Evolutionary conservation across 169 alveolate species (phyloP).

Genomic region (Babesia bovis): DNA sequence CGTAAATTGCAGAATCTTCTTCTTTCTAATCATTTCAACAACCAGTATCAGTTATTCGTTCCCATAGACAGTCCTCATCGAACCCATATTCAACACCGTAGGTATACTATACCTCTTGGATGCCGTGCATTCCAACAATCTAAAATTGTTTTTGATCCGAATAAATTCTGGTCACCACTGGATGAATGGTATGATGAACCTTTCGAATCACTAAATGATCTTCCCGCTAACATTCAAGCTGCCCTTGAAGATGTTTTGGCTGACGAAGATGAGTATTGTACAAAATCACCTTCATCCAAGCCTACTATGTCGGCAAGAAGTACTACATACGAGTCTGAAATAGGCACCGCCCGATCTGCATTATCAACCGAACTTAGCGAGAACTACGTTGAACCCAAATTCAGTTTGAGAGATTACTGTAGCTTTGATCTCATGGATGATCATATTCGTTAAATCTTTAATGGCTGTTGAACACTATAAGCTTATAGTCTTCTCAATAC

Average conservation of each 20-base stretch:
- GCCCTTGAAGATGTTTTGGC: conserved; percentile 28
- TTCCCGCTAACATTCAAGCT: conserved; percentile 18
- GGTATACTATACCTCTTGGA: conserved; percentile 70
- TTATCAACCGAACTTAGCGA: no score
- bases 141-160: conserved; percentile 47
- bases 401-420: no score
- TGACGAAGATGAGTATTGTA: conserved; percentile 1
- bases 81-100: conserved; percentile 75
- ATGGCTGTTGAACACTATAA: no score
- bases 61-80: conserved; percentile 75
- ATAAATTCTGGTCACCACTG: conserved; percentile 48
- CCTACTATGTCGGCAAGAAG: no score
- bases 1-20: conserved; percentile 74
- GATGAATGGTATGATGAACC: conserved; percentile 61
- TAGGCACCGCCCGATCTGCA: no score
- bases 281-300: no score
- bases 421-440: no score
- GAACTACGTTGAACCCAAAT: no score
- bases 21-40: conserved; percentile 66
- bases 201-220: neutral
- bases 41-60: conserved; percentile 68
- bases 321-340: no score
- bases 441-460: no score
- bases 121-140: conserved; percentile 71
- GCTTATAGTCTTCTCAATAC: no score